These are phyloP conservation scores for Achaetomiella virescens DNA, from an alignment of 495 filamentous ascomycete genomes.

Conservation along the genomic window DNA sequence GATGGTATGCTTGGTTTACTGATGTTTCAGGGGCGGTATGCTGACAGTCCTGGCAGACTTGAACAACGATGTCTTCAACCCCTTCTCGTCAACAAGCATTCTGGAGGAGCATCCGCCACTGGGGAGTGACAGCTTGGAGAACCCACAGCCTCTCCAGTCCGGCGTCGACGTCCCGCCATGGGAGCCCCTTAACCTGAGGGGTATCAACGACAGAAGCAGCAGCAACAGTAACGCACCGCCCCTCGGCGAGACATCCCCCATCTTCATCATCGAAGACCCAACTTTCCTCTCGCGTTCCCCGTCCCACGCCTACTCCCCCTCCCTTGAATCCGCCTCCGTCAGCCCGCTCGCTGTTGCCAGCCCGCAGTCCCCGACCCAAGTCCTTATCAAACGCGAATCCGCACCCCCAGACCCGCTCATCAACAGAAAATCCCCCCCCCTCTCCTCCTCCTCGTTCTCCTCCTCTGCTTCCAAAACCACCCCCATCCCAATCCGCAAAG, in stretches of 20 bases:
- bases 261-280: slow-evolving; percentile 33
- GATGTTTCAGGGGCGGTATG: neutral
- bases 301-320: slow-evolving; percentile 23
- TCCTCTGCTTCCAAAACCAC: slow-evolving; percentile 9
- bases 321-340: slow-evolving; percentile 10
- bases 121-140: slow-evolving; percentile 23
- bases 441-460: slow-evolving; percentile 7
- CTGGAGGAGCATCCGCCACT: slow-evolving; percentile 18
- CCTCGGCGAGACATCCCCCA: slow-evolving; percentile 22
- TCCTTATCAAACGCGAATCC: slow-evolving; percentile 28
- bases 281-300: slow-evolving; percentile 29
- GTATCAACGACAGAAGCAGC: neutral
- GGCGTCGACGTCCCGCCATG: slow-evolving; percentile 33
- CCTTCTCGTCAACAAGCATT: neutral
- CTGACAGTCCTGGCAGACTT: slow-evolving; percentile 10
- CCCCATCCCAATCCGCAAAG: slow-evolving; percentile 30
- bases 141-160: slow-evolving; percentile 28
- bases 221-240: neutral
- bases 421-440: slow-evolving; percentile 2
- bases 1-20: neutral
- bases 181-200: slow-evolving; percentile 32
- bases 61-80: slow-evolving; percentile 9
- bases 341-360: slow-evolving; percentile 26
- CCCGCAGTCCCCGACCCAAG: slow-evolving; percentile 26
- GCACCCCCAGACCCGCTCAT: neutral